phyloP scores from a whole-genome alignment of 2,329 filamentous ascomycete genomes.

The Trichoderma arundinaceum region DNA sequence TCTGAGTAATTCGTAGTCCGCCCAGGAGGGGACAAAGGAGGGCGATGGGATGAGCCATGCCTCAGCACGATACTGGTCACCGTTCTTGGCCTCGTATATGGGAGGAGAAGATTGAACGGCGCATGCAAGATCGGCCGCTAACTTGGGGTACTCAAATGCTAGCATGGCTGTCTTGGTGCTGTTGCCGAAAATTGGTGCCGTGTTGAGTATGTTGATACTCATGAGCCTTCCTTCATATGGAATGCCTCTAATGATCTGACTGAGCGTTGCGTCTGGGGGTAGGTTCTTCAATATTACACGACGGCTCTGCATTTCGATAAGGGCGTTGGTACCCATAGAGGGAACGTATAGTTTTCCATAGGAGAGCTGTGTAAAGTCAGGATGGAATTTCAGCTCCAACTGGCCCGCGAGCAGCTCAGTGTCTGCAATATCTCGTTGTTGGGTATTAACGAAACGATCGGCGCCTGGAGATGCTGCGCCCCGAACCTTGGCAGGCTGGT shows the following conservation, averaged over 20 bases:
- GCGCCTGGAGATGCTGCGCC: background rate
- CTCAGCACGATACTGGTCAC: background rate
- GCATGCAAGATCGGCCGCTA: background rate
- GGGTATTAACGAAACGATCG: slow-evolving; percentile 1
- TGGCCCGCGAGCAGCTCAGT: background rate
- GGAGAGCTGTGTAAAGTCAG: slow-evolving; percentile 2
- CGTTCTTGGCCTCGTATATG: slow-evolving; percentile 6
- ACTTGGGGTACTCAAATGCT: slow-evolving; percentile 34
- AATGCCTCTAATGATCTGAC: slow-evolving; percentile 50
- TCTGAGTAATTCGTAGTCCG: background rate
- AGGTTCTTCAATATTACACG: slow-evolving; percentile 38
- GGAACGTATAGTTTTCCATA: background rate
- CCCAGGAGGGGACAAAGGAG: slow-evolving; percentile 8
- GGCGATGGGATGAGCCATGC: slow-evolving; percentile 32
- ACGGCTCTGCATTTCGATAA: slow-evolving; percentile 32
- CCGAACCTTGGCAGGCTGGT: background rate
- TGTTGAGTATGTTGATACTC: slow-evolving; percentile 24
- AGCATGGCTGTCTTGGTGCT: slow-evolving; percentile 32
- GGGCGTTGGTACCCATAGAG: too few relatives aligned
- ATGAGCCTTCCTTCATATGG: slow-evolving; percentile 32
- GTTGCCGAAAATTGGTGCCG: background rate
- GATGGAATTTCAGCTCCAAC: slow-evolving; percentile 7
- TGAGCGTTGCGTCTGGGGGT: slow-evolving; percentile 35
- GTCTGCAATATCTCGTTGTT: background rate
- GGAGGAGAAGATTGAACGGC: background rate